Conservation (phyloP, 2,329 filamentous ascomycete genomes). For the Fusarium devonianum region DNA sequence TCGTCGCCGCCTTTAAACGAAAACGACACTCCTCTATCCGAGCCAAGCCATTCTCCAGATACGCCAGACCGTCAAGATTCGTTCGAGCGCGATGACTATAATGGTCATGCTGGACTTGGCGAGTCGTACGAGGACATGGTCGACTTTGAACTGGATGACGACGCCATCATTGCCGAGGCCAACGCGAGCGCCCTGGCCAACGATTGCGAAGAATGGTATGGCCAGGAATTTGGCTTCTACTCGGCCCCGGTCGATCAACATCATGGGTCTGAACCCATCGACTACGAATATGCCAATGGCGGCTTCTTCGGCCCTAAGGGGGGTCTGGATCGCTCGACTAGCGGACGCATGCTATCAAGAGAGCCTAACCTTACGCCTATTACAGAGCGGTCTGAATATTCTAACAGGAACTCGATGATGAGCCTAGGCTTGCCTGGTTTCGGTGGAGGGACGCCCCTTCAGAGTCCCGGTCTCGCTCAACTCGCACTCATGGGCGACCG, state of each 20-base stretch:
- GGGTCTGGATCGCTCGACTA: constrained; percentile 70
- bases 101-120: constrained; percentile 53
- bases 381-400: constrained; percentile 94
- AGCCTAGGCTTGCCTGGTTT: constrained; percentile 61
- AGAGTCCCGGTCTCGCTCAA: constrained; percentile 79
- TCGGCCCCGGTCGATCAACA: constrained; percentile 62
- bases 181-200: constrained; percentile 93
- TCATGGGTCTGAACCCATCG: constrained; percentile 52
- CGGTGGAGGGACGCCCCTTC: constrained; percentile 57
- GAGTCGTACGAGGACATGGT: constrained; percentile 68
- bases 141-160: constrained; percentile 78
- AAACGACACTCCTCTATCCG: constrained; percentile 29
- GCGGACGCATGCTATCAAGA: constrained; percentile 75
- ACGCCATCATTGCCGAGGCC: constrained; percentile 91
- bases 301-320: constrained; percentile 87
- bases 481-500: constrained; percentile 70
- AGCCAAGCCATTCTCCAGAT: constrained; percentile 18
- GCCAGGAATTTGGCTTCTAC: constrained; percentile 96
- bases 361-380: constrained; percentile 96
- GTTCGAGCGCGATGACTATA: constrained; percentile 54
- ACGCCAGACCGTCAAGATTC: constrained; percentile 15
- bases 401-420: constrained; percentile 90
- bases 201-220: constrained; percentile 93
- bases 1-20: constrained; percentile 51
- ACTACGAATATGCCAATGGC: constrained; percentile 74